These are phyloP conservation scores for Ramularia endophylla DNA, from an alignment of 2,329 filamentous ascomycete genomes.

Conservation along the genomic window DNA sequence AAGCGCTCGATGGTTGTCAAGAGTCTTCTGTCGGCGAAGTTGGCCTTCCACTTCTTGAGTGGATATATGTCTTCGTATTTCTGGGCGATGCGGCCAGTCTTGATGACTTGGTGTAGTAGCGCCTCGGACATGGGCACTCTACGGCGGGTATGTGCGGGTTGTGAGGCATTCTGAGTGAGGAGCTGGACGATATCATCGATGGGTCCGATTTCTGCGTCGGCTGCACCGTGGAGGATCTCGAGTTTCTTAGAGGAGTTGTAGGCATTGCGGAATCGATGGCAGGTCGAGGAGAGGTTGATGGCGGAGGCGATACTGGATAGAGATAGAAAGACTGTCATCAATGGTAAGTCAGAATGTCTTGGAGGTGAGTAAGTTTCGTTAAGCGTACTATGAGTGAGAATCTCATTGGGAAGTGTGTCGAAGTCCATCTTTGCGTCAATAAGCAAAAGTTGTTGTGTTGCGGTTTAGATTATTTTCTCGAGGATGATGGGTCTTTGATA, in stretches of 20 bases:
- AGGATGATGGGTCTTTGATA: background rate
- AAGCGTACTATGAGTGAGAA: conserved; percentile 42
- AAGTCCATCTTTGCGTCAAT: conserved; percentile 44
- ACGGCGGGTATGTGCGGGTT: conserved; percentile 51
- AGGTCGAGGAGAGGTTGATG: conserved; percentile 49
- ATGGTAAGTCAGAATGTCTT: too few relatives aligned
- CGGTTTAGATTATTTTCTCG: background rate
- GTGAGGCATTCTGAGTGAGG: conserved; percentile 54
- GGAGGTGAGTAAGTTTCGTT: too few relatives aligned
- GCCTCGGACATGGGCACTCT: conserved; percentile 49
- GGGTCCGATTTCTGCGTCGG: conserved; percentile 53
- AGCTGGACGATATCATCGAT: conserved; percentile 54
- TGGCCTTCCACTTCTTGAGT: conserved; percentile 56
- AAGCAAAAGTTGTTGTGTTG: background rate
- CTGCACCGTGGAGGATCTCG: conserved; percentile 47
- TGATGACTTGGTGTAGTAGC: conserved; percentile 50
- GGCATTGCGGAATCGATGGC: conserved; percentile 48
- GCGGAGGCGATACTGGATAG: conserved; percentile 49
- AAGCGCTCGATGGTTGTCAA: conserved; percentile 46
- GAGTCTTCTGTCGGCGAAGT: conserved; percentile 51
- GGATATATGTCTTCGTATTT: conserved; percentile 58
- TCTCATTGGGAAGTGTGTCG: conserved; percentile 52
- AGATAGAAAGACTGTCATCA: conserved; percentile 41
- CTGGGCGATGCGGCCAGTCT: conserved; percentile 49
- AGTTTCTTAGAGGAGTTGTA: conserved; percentile 50